Evolutionary conservation across 2,329 filamentous ascomycete genomes (phyloP).

Genomic region (Microcyclospora pomicola): DNA sequence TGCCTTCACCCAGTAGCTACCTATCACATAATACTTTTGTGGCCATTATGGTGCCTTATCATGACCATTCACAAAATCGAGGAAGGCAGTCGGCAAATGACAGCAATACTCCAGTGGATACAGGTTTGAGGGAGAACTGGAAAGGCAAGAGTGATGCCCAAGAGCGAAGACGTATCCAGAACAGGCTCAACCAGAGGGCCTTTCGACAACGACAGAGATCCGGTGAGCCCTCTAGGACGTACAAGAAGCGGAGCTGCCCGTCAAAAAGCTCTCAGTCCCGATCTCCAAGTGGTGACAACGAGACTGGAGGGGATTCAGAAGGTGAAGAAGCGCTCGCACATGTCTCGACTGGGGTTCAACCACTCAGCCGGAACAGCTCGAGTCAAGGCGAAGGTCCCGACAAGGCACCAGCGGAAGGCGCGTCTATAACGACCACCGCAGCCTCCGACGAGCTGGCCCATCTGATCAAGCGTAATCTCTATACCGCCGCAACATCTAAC

Average conservation of each 20-base stretch:
- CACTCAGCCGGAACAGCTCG: not conserved
- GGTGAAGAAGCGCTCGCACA: not conserved
- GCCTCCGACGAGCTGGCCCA: conserved; percentile 18
- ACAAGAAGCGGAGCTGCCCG: conserved; percentile 7
- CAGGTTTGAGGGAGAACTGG: conserved; percentile 17
- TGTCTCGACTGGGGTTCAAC: not conserved
- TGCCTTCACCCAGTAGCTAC: too few relatives aligned
- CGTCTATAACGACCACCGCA: not conserved
- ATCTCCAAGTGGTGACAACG: not conserved
- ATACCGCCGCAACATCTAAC: conserved; percentile 14
- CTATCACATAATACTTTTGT: too few relatives aligned
- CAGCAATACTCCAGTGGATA: too few relatives aligned
- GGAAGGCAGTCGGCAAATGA: too few relatives aligned
- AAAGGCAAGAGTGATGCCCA: conserved; percentile 18
- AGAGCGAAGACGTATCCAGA: conserved; percentile 20
- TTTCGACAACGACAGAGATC: conserved; percentile 19
- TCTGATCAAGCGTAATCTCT: conserved; percentile 19
- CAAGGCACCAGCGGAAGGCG: not conserved
- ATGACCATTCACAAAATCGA: too few relatives aligned
- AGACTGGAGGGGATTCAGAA: not conserved
- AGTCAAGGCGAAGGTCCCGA: not conserved
- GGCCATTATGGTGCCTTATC: too few relatives aligned
- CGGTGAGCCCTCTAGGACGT: conserved; percentile 14
- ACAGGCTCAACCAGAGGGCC: conserved; percentile 19
- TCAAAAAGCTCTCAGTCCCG: conserved; percentile 1